These are phyloP conservation scores for Hypsizygus marmoreus DNA, from an alignment of 768 basidiomycete species.

Conservation along the genomic window DNA sequence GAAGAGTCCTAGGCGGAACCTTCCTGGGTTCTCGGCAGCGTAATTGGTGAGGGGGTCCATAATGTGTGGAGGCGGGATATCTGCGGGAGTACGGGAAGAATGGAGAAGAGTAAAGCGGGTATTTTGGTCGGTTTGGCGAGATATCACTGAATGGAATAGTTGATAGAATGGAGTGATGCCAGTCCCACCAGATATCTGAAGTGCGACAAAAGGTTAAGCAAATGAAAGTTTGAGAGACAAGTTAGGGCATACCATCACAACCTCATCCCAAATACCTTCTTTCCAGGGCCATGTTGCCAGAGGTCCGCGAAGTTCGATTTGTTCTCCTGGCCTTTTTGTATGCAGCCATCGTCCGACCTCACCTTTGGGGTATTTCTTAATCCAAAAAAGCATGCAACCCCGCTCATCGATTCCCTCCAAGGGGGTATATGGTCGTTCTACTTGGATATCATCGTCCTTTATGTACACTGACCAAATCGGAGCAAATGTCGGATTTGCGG, in stretches of 20 bases:
- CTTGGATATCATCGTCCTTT: constrained; percentile 88
- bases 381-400: constrained; percentile 76
- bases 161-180: constrained; percentile 88
- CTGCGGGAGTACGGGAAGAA: constrained; percentile 58
- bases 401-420: constrained; percentile 67
- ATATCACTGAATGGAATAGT: constrained; percentile 60
- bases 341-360: constrained; percentile 87
- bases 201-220: background rate
- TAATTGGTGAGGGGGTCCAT: constrained; percentile 52
- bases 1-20: constrained; percentile 60
- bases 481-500: constrained; percentile 21
- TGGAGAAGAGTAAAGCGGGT: constrained; percentile 77
- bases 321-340: constrained; percentile 64
- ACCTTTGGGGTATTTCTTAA: constrained; percentile 76
- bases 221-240: background rate
- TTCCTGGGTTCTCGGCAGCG: constrained; percentile 53
- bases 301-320: constrained; percentile 77
- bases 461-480: constrained; percentile 78
- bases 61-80: constrained; percentile 70
- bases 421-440: constrained; percentile 85
- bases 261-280: constrained; percentile 67
- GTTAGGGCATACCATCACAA: constrained; percentile 63
- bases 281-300: constrained; percentile 66
- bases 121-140: constrained; percentile 24
- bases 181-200: constrained; percentile 83